Base-by-base conservation (phyloP, 129 eudicot species). In the Centrapalus pauciflorus region DNA sequence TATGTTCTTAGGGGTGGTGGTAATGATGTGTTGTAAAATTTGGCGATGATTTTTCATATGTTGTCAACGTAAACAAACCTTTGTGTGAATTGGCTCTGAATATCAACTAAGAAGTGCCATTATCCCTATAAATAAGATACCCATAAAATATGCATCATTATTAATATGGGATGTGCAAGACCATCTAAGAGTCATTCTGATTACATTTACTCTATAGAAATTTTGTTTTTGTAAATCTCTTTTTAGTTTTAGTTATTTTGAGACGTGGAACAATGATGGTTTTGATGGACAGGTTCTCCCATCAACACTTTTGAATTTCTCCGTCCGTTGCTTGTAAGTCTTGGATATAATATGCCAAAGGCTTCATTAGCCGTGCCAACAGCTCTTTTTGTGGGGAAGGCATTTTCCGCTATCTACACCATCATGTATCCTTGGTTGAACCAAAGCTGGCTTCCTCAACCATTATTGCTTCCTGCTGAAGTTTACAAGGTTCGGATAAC, bases 381-480 rank as follows among this genome's bases (percentile, higher is more conserved):
- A 20, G 98, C 96, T 51, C 89, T 92, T 56, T 5, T 77, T 64
- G 64, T 88, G 30, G 96, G 91, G 49, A 88, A 85, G 23, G 4
- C 80, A 21, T 85, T 81, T 76, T 81, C 82, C 57, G 81, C 68
- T 57, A 2, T 92, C 38, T 92, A 92, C 76, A 71, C 85, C 0
- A 14, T 88, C 61, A 61, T 88, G 85, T 88, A 85, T 76, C 98
- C 98, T 11, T 85, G 89, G 87, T 76, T 88, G 58, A 81, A 49
- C 62, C 61, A 55, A 21, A 10, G 71, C 46, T 88, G 98, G 98
- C 85, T 92, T 67, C 98, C 96, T 77, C 87, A 88, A 66, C 98
- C 96, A 51, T 61, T 88, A 33, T 75, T 85, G 64, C 98, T 92
- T 66, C 98, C 98, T 11, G 80, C 91, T 79, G 98, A 92, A 92